These are phyloP conservation scores for Fonsecaea monophora DNA, from an alignment of 2,329 filamentous ascomycete genomes.

Conservation along the genomic window DNA sequence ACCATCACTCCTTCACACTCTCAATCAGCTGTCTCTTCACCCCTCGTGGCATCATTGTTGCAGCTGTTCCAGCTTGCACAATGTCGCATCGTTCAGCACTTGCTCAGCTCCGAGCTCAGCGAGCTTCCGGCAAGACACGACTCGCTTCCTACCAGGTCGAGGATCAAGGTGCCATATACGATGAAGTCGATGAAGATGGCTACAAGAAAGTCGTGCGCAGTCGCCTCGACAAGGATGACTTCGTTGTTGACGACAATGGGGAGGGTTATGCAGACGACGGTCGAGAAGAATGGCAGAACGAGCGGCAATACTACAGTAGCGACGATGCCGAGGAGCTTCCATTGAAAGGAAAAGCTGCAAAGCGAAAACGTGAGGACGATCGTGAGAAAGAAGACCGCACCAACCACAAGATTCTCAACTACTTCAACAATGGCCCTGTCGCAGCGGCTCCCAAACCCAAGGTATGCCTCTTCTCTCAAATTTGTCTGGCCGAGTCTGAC, in stretches of 20 bases:
- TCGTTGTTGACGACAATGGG: slow-evolving; percentile 97
- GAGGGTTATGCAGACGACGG: slow-evolving; percentile 97
- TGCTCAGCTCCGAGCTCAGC: slow-evolving; percentile 82
- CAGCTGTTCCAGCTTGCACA: slow-evolving; percentile 9
- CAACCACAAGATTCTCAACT: slow-evolving; percentile 91
- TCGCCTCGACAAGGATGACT: slow-evolving; percentile 91
- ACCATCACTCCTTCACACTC: neutral
- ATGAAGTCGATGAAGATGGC: slow-evolving; percentile 93
- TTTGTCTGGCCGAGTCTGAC: slow-evolving; percentile 1
- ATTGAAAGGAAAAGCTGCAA: slow-evolving; percentile 68
- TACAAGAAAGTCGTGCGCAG: slow-evolving; percentile 96
- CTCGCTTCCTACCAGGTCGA: slow-evolving; percentile 86
- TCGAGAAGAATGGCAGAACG: slow-evolving; percentile 88
- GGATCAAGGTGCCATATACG: slow-evolving; percentile 85
- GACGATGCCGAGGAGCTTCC: slow-evolving; percentile 76
- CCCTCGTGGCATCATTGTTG: neutral
- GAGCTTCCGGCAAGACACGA: slow-evolving; percentile 88
- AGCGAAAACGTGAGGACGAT: slow-evolving; percentile 87
- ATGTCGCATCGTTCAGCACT: slow-evolving; percentile 45
- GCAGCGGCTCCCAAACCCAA: slow-evolving; percentile 77
- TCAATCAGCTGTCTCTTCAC: neutral
- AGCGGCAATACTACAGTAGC: slow-evolving; percentile 67
- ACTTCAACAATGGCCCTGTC: slow-evolving; percentile 80
- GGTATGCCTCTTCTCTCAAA: slow-evolving; percentile 54
- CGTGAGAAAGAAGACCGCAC: slow-evolving; percentile 83